phyloP scores from a whole-genome alignment of 257 asterid genomes.

The Lavandula angustifolia region DNA sequence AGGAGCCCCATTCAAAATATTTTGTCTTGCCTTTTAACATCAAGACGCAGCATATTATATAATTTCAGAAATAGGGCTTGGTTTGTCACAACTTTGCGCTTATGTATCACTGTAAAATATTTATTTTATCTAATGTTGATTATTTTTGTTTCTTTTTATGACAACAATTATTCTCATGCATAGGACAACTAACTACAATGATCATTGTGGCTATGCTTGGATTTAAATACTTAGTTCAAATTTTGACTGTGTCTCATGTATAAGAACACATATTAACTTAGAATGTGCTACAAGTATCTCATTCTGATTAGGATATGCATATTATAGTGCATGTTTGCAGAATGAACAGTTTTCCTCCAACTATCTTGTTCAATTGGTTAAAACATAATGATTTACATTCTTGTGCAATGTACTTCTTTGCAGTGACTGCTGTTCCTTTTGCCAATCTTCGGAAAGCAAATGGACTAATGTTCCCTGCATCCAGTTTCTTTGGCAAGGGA shows the following conservation, averaged over 20 bases:
- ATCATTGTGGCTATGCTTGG: slow-evolving; percentile 7
- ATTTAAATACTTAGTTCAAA: slow-evolving; percentile 10
- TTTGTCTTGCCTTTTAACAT: slow-evolving; percentile 8
- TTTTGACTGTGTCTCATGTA: slow-evolving; percentile 15
- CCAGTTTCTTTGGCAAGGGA: slow-evolving; percentile 65
- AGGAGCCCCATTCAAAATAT: not conserved
- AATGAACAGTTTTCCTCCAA: not conserved
- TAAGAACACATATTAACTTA: slow-evolving; percentile 17
- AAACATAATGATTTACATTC: slow-evolving; percentile 22
- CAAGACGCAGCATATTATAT: slow-evolving; percentile 15
- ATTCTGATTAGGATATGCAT: not conserved
- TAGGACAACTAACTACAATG: slow-evolving; percentile 1
- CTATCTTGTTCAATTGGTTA: slow-evolving; percentile 16
- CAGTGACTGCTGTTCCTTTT: slow-evolving; percentile 79
- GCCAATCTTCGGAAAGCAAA: slow-evolving; percentile 52
- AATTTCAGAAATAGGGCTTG: slow-evolving; percentile 3
- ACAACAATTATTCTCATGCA: slow-evolving; percentile 21
- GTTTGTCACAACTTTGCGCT: not conserved
- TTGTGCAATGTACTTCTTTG: slow-evolving; percentile 30
- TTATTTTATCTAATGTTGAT: not conserved
- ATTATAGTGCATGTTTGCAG: slow-evolving; percentile 15
- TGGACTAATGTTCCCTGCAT: slow-evolving; percentile 65
- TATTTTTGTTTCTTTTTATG: not conserved
- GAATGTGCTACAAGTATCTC: slow-evolving; percentile 19
- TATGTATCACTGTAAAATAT: slow-evolving; percentile 8